Evolutionary conservation across 2,329 filamentous ascomycete species (phyloP), one percentile per base, ranked within the genome.

Genomic region (Colletotrichum sp.): DNA sequence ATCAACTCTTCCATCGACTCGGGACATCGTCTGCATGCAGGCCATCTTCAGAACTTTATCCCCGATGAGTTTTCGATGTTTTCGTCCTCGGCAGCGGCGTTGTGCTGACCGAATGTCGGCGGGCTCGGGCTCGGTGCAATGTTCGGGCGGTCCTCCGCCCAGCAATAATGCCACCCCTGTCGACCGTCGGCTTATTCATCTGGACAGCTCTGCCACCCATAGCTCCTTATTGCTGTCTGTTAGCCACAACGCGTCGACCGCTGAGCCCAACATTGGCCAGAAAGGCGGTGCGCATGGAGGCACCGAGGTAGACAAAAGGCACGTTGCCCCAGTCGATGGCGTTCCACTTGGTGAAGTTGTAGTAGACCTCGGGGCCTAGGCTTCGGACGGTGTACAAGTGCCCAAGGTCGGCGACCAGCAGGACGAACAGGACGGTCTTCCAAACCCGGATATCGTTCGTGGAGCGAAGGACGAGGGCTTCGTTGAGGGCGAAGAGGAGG

Each of bases 391-490:
- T 92, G 83, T 92, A 94, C 71, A 96, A 85, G 83, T 96, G 94
- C 5, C 94, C 94, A 39, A 95, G 82, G 83, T 96, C 94, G n/a
- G 93, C 94, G 19, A 96, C 82, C 36, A 96, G 88, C 74, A 96
- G 85, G 48, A 90, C 92, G 61, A 93, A 85, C 6, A 96, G 86
- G 30, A 96, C 87, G 2, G 90, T 88, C 78, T 86, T 88, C 94
- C 94, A 96, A 73, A 96, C 94, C 28, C 88, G 87, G 39, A 93
- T 81, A 84, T 96, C 92, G 66, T 86, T 86, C 8, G 94, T 95
- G 19, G 90, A 88, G 57, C 95, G 92, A 78, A 96, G 88, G 15
- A 96, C 92, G 28, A 95, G 85, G 3, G 93, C 94, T 85, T 97
- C 94, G 85, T 94, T 95, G 80, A 96, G 84, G 71, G 93, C 91